These are phyloP conservation scores for Odontarrhena argentea DNA, from an alignment of 345 rosid genomes.

Conservation along the genomic window DNA sequence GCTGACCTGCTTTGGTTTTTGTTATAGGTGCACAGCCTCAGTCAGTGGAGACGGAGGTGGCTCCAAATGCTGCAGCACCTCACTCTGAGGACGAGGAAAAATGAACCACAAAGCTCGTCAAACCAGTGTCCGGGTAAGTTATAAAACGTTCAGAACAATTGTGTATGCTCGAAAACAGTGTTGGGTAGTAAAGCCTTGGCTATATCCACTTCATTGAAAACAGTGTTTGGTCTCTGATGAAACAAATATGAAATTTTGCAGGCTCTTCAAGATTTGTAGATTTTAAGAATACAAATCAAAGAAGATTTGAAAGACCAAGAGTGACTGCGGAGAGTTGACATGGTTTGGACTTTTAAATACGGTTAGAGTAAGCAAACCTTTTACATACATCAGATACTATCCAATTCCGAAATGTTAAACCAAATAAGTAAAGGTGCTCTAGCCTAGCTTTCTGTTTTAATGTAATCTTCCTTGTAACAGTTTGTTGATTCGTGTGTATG, in stretches of 20 bases:
- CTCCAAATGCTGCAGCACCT: constrained; percentile 36
- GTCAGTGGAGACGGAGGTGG: constrained; percentile 39
- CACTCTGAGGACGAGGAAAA: constrained; percentile 67
- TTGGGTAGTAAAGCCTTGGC: background rate
- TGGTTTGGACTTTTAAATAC: constrained; percentile 27
- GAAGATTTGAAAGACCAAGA: constrained; percentile 25
- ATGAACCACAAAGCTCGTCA: constrained; percentile 22
- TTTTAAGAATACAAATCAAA: constrained; percentile 17
- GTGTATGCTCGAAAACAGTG: background rate
- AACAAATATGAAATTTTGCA: constrained; percentile 5
- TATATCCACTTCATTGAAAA: background rate
- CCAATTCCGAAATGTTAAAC: constrained; percentile 27
- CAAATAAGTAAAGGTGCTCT: constrained; percentile 34
- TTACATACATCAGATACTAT: constrained; percentile 24
- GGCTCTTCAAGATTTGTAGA: constrained; percentile 35
- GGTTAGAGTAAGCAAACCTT: constrained; percentile 33
- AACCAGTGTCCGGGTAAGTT: constrained; percentile 35
- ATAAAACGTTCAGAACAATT: constrained; percentile 2
- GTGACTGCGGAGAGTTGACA: constrained; percentile 26
- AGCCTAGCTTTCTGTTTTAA: constrained; percentile 17
- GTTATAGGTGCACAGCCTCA: constrained; percentile 51
- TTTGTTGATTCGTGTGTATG: constrained; percentile 19
- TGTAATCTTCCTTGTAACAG: constrained; percentile 25
- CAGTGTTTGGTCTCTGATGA: constrained; percentile 8
- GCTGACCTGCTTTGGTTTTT: constrained; percentile 1